Evolutionary conservation across 257 asterid species (phyloP), one percentile per base, ranked within the genome.

Genomic region (Rehmannia glutinosa): DNA sequence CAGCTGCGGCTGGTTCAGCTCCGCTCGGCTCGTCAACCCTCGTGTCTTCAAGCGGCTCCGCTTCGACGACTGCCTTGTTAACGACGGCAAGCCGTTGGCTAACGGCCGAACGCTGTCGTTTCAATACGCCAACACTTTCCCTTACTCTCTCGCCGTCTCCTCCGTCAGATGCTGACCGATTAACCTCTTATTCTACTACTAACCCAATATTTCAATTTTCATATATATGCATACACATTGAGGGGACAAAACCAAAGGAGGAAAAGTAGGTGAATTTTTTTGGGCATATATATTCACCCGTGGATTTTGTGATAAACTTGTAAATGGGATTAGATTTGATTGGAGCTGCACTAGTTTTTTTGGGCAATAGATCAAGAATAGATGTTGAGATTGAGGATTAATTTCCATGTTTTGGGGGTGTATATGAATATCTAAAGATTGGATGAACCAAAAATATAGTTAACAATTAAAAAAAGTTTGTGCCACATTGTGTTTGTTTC

Each of bases 1-100:
- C 51, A 77, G 58, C 42, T 92, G 98, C 74, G 96, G 96, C 66
- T 90, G 97, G 97, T 90, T 92, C 86, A 90, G 96, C 83, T 86
- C 98, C 5, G 95, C 96, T 11, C 81, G 95, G 15, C 85, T 86
- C 11, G 83, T 92, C 62, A 88, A 86, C 73, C 98, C 98, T 3
- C 78, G 62, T 4, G 36, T 87, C 42, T 87, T 92, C 86, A 90
- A 81, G 73, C 95, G 98, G 19, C 73, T 92, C 19, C 73, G 50
- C 35, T 87, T 55, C 62, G 73, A 90, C 15, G 87, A 92, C 78
- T 92, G 98, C 73, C 80, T 92, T 0, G 89, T 90, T 56, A 92
- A 92, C 73, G 79, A 78, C 70, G 98, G 98, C 27, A 75, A 84
- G 52, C 90, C 97, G 0, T 78, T 92, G 39, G 35, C n/a, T 15